Percentiles rank a stretch among this genome's conserved stretches.
These are phyloP conservation scores for Elaeis guineensis DNA, from an alignment of 176 grass and related monocot species.

Conservation along the genomic window DNA sequence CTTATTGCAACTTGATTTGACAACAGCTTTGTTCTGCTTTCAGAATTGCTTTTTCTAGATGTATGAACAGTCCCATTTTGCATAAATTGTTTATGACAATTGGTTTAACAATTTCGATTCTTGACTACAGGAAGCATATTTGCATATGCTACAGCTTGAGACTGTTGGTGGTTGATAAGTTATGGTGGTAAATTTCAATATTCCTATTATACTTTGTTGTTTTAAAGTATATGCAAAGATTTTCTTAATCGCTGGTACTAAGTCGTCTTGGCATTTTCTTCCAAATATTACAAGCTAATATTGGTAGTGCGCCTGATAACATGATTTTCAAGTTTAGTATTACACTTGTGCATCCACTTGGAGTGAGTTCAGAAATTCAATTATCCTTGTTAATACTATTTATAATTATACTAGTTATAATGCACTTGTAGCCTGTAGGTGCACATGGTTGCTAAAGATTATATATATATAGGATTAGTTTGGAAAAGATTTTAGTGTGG, in stretches of 20 bases:
- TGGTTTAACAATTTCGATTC: constrained; percentile 1
- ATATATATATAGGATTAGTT: too few species aligned
- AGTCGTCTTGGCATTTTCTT: too few species aligned
- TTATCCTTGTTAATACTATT: too few species aligned
- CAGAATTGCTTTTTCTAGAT: background rate
- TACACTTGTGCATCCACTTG: too few species aligned
- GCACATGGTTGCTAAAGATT: too few species aligned
- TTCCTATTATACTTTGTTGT: constrained; percentile 1
- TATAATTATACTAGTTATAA: too few species aligned
- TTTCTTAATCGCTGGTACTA: background rate
- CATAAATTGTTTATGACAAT: background rate
- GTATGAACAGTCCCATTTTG: constrained; percentile 1
- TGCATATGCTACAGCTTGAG: constrained; percentile 32
- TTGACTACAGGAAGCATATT: constrained; percentile 38
- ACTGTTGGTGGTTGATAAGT: constrained; percentile 3
- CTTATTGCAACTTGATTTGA: background rate
- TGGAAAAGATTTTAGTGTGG: too few species aligned
- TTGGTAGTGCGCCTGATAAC: too few species aligned
- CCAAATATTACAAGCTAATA: too few species aligned
- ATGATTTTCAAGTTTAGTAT: too few species aligned
- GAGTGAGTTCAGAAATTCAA: too few species aligned
- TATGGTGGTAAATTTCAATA: constrained; percentile 18
- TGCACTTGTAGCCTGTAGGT: too few species aligned
- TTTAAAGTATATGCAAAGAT: background rate
- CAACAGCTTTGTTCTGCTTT: background rate